Conservation (phyloP, 2,329 filamentous ascomycete species). For the Colletotrichum somersetense region DNA sequence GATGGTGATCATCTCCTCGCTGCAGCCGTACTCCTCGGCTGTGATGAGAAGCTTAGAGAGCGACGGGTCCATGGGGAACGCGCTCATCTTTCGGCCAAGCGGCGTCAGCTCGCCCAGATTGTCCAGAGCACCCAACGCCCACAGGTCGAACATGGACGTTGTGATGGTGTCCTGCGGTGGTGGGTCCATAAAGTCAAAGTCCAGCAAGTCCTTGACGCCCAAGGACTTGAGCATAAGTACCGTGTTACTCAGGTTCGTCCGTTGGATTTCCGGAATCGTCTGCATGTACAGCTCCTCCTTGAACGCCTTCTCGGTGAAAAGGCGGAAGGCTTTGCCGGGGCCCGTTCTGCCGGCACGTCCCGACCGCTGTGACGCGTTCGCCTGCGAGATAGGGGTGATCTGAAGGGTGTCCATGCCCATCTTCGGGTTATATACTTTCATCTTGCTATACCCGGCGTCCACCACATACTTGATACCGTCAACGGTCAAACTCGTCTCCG, state of each 20-base stretch:
- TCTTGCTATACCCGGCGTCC: slow-evolving; percentile 93
- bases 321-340: slow-evolving; percentile 92
- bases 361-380: slow-evolving; percentile 92
- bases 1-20: slow-evolving; percentile 97
- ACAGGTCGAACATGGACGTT: slow-evolving; percentile 96
- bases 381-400: slow-evolving; percentile 97
- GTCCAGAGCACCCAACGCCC: slow-evolving; percentile 93
- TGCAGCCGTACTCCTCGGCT: slow-evolving; percentile 89
- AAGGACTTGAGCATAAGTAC: slow-evolving; percentile 94
- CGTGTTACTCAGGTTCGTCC: slow-evolving; percentile 95
- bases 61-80: slow-evolving; percentile 97
- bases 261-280: slow-evolving; percentile 97
- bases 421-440: slow-evolving; percentile 98
- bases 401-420: slow-evolving; percentile 99
- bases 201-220: slow-evolving; percentile 91
- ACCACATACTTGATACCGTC: slow-evolving; percentile 99
- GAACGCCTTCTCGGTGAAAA: slow-evolving; percentile 95
- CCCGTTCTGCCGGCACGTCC: slow-evolving; percentile 95
- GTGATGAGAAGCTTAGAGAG: slow-evolving; percentile 95
- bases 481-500: slow-evolving; percentile 96
- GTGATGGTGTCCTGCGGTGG: slow-evolving; percentile 98
- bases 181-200: slow-evolving; percentile 99
- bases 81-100: slow-evolving; percentile 92
- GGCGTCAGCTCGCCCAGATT: slow-evolving; percentile 93
- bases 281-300: slow-evolving; percentile 97